phyloP scores from a whole-genome alignment of 768 basidiomycete species.

The Aureoboletus auriporus region DNA sequence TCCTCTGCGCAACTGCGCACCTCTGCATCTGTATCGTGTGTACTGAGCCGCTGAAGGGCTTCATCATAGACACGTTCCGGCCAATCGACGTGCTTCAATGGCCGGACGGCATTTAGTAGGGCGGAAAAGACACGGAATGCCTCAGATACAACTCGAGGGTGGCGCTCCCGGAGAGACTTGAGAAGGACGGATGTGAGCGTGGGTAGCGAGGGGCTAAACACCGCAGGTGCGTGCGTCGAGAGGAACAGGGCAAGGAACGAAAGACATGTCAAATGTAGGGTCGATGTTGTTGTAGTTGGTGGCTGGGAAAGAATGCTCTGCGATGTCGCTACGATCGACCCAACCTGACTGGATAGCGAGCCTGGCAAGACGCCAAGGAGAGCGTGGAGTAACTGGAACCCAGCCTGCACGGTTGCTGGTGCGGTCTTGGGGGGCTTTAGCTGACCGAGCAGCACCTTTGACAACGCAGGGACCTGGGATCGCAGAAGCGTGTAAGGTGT shows the following conservation, averaged over 20 bases:
- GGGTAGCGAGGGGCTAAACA: slow-evolving; percentile 59
- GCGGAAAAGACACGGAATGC: slow-evolving; percentile 86
- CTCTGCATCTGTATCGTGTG: slow-evolving; percentile 87
- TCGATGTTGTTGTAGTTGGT: slow-evolving; percentile 72
- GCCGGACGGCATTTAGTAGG: slow-evolving; percentile 71
- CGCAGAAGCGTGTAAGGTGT: slow-evolving; percentile 70
- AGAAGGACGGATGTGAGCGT: slow-evolving; percentile 72
- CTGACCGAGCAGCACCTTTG: slow-evolving; percentile 82
- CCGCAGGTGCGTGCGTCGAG: slow-evolving; percentile 53
- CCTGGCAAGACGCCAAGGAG: slow-evolving; percentile 81
- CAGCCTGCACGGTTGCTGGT: slow-evolving; percentile 76
- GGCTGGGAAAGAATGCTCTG: slow-evolving; percentile 63
- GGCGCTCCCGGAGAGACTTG: slow-evolving; percentile 71
- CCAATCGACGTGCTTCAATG: slow-evolving; percentile 64
- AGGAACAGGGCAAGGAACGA: slow-evolving; percentile 87
- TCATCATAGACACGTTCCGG: slow-evolving; percentile 70
- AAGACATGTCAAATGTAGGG: slow-evolving; percentile 78
- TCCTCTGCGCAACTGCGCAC: slow-evolving; percentile 82
- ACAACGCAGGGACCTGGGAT: slow-evolving; percentile 70
- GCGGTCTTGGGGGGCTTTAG: slow-evolving; percentile 77
- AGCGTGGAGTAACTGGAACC: slow-evolving; percentile 73
- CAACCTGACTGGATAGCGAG: slow-evolving; percentile 66
- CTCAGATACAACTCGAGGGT: slow-evolving; percentile 86
- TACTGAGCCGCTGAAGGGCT: slow-evolving; percentile 63
- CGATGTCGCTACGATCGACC: slow-evolving; percentile 58